Percentiles rank a stretch among this genome's conserved stretches.
These are phyloP conservation scores for Xylariales sp. DNA, from an alignment of 2,329 filamentous ascomycete genomes.

Conservation along the genomic window DNA sequence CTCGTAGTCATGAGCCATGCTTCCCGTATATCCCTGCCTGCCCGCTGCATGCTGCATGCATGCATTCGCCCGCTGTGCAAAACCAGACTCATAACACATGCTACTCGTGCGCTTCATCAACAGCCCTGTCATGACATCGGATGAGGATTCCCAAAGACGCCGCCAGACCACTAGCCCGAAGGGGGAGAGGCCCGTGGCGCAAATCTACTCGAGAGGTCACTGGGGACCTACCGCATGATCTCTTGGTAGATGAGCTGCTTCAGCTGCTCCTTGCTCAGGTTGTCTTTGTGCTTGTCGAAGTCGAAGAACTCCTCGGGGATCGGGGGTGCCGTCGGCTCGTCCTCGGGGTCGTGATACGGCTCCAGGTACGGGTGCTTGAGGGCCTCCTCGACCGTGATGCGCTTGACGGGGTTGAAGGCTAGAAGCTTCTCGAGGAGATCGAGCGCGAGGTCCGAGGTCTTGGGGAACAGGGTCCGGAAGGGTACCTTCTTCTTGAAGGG, in stretches of 20 bases:
- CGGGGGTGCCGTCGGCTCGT: conserved; percentile 92
- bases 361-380: conserved; percentile 97
- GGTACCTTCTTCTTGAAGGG: conserved; percentile 99
- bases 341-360: conserved; percentile 97
- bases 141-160: too few relatives aligned
- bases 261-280: conserved; percentile 94
- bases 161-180: too few relatives aligned
- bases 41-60: too few relatives aligned
- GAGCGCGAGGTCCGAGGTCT: conserved; percentile 94
- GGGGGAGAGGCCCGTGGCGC: too few relatives aligned
- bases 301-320: conserved; percentile 99
- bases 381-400: conserved; percentile 95
- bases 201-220: too few relatives aligned
- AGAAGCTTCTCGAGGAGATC: conserved; percentile 93
- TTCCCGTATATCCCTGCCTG: too few relatives aligned
- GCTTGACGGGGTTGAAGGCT: conserved; percentile 97
- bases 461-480: conserved; percentile 94
- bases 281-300: conserved; percentile 99
- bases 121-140: too few relatives aligned
- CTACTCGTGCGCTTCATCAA: too few relatives aligned
- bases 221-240: conserved; percentile 79
- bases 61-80: too few relatives aligned
- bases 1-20: too few relatives aligned
- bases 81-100: too few relatives aligned
- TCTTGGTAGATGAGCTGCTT: conserved; percentile 98